Evolutionary conservation across 169 alveolate genomes (phyloP), one percentile per base, ranked within the genome.

Genomic region (Eimeria sp.): DNA sequence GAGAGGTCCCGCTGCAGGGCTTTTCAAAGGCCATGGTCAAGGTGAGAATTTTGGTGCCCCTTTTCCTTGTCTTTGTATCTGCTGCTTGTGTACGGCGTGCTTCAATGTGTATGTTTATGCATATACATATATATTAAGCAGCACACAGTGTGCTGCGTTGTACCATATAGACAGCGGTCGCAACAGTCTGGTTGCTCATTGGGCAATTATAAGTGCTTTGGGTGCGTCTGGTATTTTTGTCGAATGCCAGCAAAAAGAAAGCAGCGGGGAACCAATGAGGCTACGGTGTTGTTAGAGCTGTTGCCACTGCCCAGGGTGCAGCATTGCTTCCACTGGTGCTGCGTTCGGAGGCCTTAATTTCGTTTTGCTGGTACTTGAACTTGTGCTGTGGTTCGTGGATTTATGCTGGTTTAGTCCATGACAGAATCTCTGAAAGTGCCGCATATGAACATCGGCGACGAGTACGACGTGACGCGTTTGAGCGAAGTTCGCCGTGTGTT

Each of bases 351-450:
- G 47, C 88, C 90, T 34, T 61, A 67, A 25, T 45, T 82, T 75
- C 80, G 96, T 82, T 73, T 82, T 89, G 94, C 96, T 95, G 47
- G 80, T 65, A 65, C n/a, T 65, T 65, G 75, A 25, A n/a, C 97
- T 16, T 97, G 97, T 9, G 97, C 97, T 67, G 95, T 89, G n/a
- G 84, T 98, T 97, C 84, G 58, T 16, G 58, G 16, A 5, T 65
- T 40, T 67, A 14, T 20, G 54, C 57, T 30, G 34, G 84, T 45
- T 73, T 97, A 98, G 97, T 97, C 98, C 27, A 98, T 98, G 99
- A 97, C 97, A 14, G 99, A 97, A 11, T 91, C 98, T n/a, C 94
- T 98, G 75, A 89, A 96, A 45, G 98, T 98, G 63, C 98, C 98
- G 78, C 98, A 97, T 73, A 97, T 97, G 95, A 96, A 97, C 54